Base-by-base conservation (phyloP, 306 rosid genomes). In the Cucurbita maxima region DNA sequence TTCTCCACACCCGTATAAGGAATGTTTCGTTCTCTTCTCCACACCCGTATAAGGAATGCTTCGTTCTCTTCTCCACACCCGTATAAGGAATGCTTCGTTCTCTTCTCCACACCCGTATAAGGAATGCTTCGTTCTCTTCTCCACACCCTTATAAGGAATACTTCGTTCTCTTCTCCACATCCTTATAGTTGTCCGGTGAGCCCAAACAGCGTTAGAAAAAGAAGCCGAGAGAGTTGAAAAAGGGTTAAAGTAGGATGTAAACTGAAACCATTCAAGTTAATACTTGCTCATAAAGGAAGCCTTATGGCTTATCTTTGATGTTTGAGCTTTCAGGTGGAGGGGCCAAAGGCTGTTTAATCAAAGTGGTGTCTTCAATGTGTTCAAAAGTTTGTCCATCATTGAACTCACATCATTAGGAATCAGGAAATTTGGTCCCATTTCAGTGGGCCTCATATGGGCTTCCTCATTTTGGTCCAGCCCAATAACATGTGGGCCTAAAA, bases 261-360 rank as follows among this genome's bases (percentile, higher is more conserved):
- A 50, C 4, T 14, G 54, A 50, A 50, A 50, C 7, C 47, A 10
- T 44, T 43, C 1, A 36, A 5, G 22, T 34, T 41, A 16, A 34
- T 38, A 19, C n/a, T 5, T 1, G n/a, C 20, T 15, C 56, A 15
- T 7, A 52, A 52, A 52, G 20, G 7, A 14, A 52, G 16, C 56
- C 56, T 52, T 52, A 52, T 16, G 20, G 18, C 54, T 14, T 50
- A 50, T 50, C 54, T 50, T 51, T 51, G 20, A 60, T 36, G 45
- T 15, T 53, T 75, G 71, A 71, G 20, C 1, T 62, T 72, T 58
- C 90, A 93, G 98, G 98, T 93, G 76, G 98, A 93, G 83, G 92
- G 92, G 62, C 81, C 92, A 78, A 18, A 96, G 71, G 81, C 77
- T 79, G 2, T 61, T 61, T 38, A 61, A 61, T 63, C n/a, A n/a